Percentiles rank a stretch among this genome's conserved stretches.
Evolutionary conservation across 1,284 basidiomycete species (phyloP).

Genomic region (Trametes sp.): DNA sequence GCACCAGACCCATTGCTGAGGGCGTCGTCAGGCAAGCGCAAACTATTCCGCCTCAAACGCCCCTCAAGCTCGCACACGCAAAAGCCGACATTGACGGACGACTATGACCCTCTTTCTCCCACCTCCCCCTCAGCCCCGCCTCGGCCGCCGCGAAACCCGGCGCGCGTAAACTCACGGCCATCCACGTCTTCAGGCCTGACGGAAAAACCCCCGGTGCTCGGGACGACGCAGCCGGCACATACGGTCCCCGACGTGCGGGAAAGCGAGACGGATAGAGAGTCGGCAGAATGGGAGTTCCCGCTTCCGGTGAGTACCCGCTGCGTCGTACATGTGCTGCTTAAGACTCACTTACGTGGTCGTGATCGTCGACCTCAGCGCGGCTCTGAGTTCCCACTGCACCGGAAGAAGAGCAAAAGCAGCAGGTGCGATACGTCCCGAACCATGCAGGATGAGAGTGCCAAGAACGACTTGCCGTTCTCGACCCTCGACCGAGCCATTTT

Average conservation of each 20-base stretch:
- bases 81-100: slow-evolving; percentile 4
- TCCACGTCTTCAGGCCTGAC: slow-evolving; percentile 28
- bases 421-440: slow-evolving; percentile 16
- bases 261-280: slow-evolving; percentile 12
- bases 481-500: slow-evolving; percentile 67
- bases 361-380: slow-evolving; percentile 23
- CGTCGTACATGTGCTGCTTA: not conserved
- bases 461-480: slow-evolving; percentile 48
- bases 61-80: slow-evolving; percentile 33
- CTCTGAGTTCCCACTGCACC: slow-evolving; percentile 32
- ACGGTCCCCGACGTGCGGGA: slow-evolving; percentile 8
- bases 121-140: slow-evolving; percentile 24
- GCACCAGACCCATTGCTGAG: slow-evolving; percentile 12
- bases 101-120: slow-evolving; percentile 13
- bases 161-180: slow-evolving; percentile 20
- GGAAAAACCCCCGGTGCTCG: not conserved
- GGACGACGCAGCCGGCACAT: not conserved
- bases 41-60: slow-evolving; percentile 35
- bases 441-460: slow-evolving; percentile 28
- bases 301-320: slow-evolving; percentile 25
- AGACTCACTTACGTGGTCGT: slow-evolving; percentile 3
- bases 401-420: slow-evolving; percentile 36
- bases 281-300: slow-evolving; percentile 30
- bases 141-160: slow-evolving; percentile 34
- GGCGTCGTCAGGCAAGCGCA: slow-evolving; percentile 26